These are phyloP conservation scores for Salmacisia buchloeana DNA, from an alignment of 1,284 basidiomycete species.

Conservation along the genomic window DNA sequence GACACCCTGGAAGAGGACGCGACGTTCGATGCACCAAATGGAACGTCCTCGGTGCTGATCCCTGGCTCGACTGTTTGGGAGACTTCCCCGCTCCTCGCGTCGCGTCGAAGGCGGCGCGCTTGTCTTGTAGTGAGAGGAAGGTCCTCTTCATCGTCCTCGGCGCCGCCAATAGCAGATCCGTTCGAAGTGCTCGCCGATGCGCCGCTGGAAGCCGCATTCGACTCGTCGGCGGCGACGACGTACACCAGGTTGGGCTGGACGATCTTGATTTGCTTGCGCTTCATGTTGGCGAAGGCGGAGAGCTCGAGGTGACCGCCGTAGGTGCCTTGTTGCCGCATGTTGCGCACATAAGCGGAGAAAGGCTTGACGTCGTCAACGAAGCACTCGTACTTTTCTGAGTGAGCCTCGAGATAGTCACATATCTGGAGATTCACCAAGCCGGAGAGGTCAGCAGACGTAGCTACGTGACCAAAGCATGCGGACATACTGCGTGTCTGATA, in stretches of 20 bases:
- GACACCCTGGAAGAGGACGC: neutral
- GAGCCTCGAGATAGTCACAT: constrained; percentile 71
- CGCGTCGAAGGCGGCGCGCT: neutral
- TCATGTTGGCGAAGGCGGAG: constrained; percentile 78
- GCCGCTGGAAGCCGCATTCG: constrained; percentile 29
- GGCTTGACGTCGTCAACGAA: constrained; percentile 78
- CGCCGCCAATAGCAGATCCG: neutral
- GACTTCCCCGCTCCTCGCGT: neutral
- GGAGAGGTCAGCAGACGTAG: neutral
- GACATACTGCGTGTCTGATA: neutral
- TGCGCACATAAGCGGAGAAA: constrained; percentile 41
- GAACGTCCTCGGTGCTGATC: too few relatives aligned
- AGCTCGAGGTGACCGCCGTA: constrained; percentile 88
- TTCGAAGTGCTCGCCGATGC: neutral
- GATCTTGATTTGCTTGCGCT: constrained; percentile 73
- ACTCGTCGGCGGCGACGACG: constrained; percentile 47
- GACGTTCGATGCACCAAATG: neutral
- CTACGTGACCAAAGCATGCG: neutral
- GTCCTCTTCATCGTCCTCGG: neutral
- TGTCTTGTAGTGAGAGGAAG: neutral
- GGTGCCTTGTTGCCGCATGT: constrained; percentile 59
- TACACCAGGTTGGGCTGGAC: constrained; percentile 68
- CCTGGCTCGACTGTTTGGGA: too few relatives aligned
- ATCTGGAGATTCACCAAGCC: neutral
- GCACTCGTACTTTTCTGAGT: constrained; percentile 70